Evolutionary conservation across 495 filamentous ascomycete genomes (phyloP), one percentile per base, ranked within the genome.

Genomic region (Xeromyces bisporus): DNA sequence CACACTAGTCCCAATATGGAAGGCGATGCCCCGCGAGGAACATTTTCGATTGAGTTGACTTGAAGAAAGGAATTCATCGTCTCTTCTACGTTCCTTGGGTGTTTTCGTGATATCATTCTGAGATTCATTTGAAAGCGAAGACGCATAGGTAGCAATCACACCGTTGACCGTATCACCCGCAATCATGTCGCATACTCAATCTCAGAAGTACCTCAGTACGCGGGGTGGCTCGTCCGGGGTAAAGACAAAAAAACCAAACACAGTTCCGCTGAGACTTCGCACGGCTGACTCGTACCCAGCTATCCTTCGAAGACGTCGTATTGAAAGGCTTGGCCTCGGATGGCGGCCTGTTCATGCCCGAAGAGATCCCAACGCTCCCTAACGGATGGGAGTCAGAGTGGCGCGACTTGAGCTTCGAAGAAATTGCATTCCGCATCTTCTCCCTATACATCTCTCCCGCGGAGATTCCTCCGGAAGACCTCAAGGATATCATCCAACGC

Each of bases 241-340:
- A 65, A 35, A n/a, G n/a, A n/a, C n/a, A n/a, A n/a, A n/a, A n/a
- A n/a, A 28, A 40, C 40, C 42, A 21, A 46, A 15, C 17, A 21
- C 18, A 23, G 13, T 11, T 7, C 16, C 16, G 7, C 29, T n/a
- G n/a, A n/a, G n/a, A n/a, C n/a, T n/a, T n/a, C n/a, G n/a, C n/a
- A n/a, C n/a, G n/a, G n/a, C n/a, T n/a, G n/a, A n/a, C n/a, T n/a
- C n/a, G n/a, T n/a, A n/a, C n/a, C 6, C 42, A 93, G 82, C 65
- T 89, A 37, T 82, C 85, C 28, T 96, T 96, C 50, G 86, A 93
- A 53, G 68, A 76, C 15, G 82, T 83, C 23, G 86, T 93, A 16
- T 58, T 96, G 36, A 89, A 94, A 51, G 87, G 87, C 15, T 73
- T 96, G 20, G 85, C 87, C 15, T 53, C 72, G 2, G 86, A 94